Percentiles rank a stretch among this genome's conserved stretches.
Conservation (phyloP, 148 eudicot species). For the Polygonum maritimum region DNA sequence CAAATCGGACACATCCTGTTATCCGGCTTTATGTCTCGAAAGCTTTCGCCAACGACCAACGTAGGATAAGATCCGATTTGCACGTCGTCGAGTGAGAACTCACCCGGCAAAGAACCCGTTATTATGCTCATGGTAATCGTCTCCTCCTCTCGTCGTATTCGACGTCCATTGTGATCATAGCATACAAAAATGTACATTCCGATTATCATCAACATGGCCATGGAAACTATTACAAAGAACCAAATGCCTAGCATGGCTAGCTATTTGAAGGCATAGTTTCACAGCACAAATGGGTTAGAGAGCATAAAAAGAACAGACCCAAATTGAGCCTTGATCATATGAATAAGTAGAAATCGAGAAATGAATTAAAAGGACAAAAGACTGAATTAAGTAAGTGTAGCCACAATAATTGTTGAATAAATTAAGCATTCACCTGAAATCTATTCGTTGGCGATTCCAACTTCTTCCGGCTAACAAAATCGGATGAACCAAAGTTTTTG, state of each 20-base stretch:
- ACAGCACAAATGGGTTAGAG: background rate
- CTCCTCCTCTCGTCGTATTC: background rate
- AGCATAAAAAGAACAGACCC: background rate
- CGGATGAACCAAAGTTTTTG: background rate
- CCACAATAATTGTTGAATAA: background rate
- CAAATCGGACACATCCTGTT: slow-evolving; percentile 32
- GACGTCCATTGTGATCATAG: background rate
- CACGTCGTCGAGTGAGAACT: slow-evolving; percentile 19
- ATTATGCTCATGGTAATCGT: background rate
- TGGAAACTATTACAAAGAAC: background rate
- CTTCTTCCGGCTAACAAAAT: too few species aligned
- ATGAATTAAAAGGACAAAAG: too few species aligned
- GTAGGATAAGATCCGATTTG: slow-evolving; percentile 40
- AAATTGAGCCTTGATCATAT: too few species aligned
- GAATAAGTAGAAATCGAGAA: too few species aligned
- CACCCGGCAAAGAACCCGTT: background rate
- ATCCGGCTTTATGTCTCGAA: slow-evolving; percentile 23
- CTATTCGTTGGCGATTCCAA: too few species aligned
- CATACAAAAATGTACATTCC: background rate
- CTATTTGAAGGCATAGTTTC: background rate
- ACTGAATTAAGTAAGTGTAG: too few species aligned
- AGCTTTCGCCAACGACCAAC: slow-evolving; percentile 29
- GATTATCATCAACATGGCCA: background rate
- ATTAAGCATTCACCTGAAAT: background rate
- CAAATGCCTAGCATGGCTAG: background rate